Base-by-base conservation (phyloP, 495 filamentous ascomycete genomes). In the Talaromyces proteolyticus region DNA sequence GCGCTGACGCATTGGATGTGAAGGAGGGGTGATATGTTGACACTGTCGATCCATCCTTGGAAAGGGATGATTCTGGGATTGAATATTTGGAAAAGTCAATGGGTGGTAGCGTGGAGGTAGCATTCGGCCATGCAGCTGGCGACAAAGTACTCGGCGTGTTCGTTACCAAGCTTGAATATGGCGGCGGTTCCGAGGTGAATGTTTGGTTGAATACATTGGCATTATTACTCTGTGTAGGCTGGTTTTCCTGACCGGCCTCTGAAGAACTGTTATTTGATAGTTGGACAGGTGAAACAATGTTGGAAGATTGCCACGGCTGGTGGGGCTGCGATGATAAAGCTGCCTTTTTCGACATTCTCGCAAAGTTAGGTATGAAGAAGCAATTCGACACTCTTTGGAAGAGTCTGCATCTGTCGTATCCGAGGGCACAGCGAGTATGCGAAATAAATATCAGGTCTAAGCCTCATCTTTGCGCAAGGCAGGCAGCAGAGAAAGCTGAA, bases 21-120 rank as follows among this genome's bases (percentile, higher is more conserved):
- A 76, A 62, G 40, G 67, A 60, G 3, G 64, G 59, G 0, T 64
- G 61, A 24, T 72, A 60, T 25, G 69, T 68, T 29, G 63, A 63
- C 53, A 81, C 66, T 10, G 66, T 65, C 2, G 63, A 74, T n/a
- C 54, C 51, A 52, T 81, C 77, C 7, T 63, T 39, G 3, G 75
- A 76, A 4, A 77, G 59, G 18, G 66, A 68, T 49, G 75, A 75
- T 29, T 69, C 54, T 0, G 68, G 63, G 12, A 75, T 76, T 6
- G 54, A 60, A 62, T 78, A 81, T 23, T 74, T 70, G 16, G 64
- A 61, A 58, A 77, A 79, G 51, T 79, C 67, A 16, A 81, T 62
- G 7, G 56, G 19, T 0, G 76, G 75, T 18, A 80, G 74, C 21
- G 44, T 29, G 24, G 17, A 29, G 23, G 16, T 45, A 16, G 43